Evolutionary conservation across 2,329 filamentous ascomycete species (phyloP), one percentile per base, ranked within the genome.

Genomic region (Penicillium sp.): DNA sequence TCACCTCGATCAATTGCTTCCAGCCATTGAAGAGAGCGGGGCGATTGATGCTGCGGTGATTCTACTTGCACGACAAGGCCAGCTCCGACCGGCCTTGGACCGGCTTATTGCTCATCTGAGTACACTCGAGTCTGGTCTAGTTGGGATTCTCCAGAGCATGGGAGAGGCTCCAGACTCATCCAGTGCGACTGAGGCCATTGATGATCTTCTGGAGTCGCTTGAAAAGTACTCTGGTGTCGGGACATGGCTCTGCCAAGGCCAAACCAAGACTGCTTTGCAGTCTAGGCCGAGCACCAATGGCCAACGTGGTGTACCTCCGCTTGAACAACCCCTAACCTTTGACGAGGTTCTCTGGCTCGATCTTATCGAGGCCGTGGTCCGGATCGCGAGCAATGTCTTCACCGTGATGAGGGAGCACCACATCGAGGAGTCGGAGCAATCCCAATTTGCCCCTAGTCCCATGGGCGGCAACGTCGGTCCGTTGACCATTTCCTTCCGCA

Each of bases 31-130:
- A 74, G 85, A 89, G 60, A 92, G 88, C 43, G 93, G 93, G 1
- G 90, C 95, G 5, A 86, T 99, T 46, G 95, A 99, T 77, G 96
- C 93, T 4, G 93, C 92, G 1, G 90, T 99, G 7, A 86, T 96
- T 1, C 81, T 99, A 10, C 89, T 99, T 82, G 91, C 91, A 39
- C 86, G 91, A 57, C 92, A 97, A 70, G 95, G 96, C 0, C 87
- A 95, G 67, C 83, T 93, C 13, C 84, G 85, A 59, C 84, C 89
- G 65, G 95, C 92, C 6, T 96, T 99, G 89, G 83, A 87, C 55
- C 86, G 95, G 48, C 82, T 99, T 22, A 84, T 91, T n/a, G 84
- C 82, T 64, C 93, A 99, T 69, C 76, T 99, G 26, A 82, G 83
- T 37, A 93, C 89, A 0, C 80, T 99, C 0, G 89, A 96, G 71